Evolutionary conservation across 2,329 filamentous ascomycete species (phyloP), one percentile per base, ranked within the genome.

Genomic region (Dothistroma septosporum): DNA sequence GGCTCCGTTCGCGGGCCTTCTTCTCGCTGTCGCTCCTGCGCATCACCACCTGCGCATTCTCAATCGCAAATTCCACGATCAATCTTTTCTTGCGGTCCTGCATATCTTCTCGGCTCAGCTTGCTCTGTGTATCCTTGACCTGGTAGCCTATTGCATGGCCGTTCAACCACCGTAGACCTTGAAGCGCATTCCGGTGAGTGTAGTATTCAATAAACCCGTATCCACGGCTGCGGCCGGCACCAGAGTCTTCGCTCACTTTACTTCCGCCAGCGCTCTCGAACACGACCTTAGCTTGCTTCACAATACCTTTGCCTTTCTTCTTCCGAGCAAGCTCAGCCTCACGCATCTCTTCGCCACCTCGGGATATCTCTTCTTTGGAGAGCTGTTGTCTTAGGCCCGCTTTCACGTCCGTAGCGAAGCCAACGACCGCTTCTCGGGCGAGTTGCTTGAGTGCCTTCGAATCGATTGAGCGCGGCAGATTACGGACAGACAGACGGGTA

Each of bases 201-300:
- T 87, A 89, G 77, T 97, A 99, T 78, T 99, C 94, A 67, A 99
- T 89, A 79, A 99, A 99, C 12, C 95, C 94, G 74, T 99, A 99
- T 5, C 94, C 94, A 74, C 93, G 85, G 74, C 90, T 94, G 73
- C 90, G 85, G 52, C 92, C 92, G 7, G 87, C 91, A 8, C 90
- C 91, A 55, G 81, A 86, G 48, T 84, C 82, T 76, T 96, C 92
- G 9, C 83, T 77, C 14, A 96, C 86, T 78, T 97, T 97, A 70
- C 86, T 86, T 50, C 94, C 94, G 68, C 94, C 87, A 37, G 85
- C 84, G 59, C 88, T 90, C 78, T 99, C 94, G 71, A 94, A 97
- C 41, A 97, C 90, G 58, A 99, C 85, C 80, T 97, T 99, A 59
- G 93, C 89, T 77, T 99, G 94, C 69, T 86, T 89, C 48, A 99